Evolutionary conservation across 2,329 filamentous ascomycete genomes (phyloP), one percentile per base, ranked within the genome.

Genomic region (Xylaria sp.): DNA sequence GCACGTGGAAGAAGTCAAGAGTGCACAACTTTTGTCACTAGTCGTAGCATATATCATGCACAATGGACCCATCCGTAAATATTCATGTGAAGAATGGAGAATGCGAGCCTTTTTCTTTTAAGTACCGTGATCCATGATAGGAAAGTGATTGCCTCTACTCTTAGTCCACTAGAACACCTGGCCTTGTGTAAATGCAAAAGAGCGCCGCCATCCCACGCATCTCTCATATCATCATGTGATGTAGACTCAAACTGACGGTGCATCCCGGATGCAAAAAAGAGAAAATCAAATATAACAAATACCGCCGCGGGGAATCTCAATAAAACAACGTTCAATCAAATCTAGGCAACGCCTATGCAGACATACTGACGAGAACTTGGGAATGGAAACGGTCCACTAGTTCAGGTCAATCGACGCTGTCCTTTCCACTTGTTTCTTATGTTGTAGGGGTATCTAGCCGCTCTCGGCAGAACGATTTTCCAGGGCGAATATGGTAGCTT

Each of bases 151-250:
- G 39, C 57, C 66, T 65, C 69, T 71, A 71, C 51, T 69, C 63
- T 67, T 66, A 59, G 39, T 51, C 60, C 60, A 55, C 58, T 61
- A 61, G 25, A 69, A 66, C 69, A 65, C 66, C 63, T 54, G 48
- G 48, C 37, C 66, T 56, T 50, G 39, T 72, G 71, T 65, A 72
- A 73, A 73, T 73, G 71, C 71, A 68, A 60, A 69, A 58, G 32
- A 71, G 64, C 56, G 57, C 63, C 65, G 48, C 56, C 64, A 62
- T 64, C 65, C 56, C n/a, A 65, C 63, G 28, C 68, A 65, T 69
- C 65, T 54, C 63, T 72, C 68, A 62, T 73, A 63, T 70, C 66
- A 60, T 70, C 70, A 37, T 68, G 56, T 70, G 59, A 41, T 62
- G 56, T 25, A 55, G 59, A 57, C 69, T 34, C 56, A 58, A 66